Percentiles rank a stretch among this genome's conserved stretches.
Conservation (phyloP, 768 basidiomycete species). For the Calvatia gigantea region DNA sequence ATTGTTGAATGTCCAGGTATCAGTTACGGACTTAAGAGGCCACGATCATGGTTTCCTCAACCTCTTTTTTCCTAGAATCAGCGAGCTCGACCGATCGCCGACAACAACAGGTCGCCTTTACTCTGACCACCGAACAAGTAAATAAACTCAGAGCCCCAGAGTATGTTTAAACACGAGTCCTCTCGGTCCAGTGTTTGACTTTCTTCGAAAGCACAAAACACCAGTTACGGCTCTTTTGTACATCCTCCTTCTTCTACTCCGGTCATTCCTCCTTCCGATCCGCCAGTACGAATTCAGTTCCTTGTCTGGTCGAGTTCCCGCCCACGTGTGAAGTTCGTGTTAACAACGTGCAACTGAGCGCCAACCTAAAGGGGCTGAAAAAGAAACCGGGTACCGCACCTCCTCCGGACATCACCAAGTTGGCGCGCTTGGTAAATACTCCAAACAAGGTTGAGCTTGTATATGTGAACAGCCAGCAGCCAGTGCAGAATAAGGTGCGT, state of each 20-base stretch:
- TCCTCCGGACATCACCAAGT: constrained; percentile 66
- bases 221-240: constrained; percentile 87
- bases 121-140: constrained; percentile 62
- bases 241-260: constrained; percentile 73
- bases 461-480: constrained; percentile 86
- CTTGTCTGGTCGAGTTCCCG: constrained; percentile 87
- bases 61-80: constrained; percentile 50
- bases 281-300: constrained; percentile 31
- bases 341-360: constrained; percentile 63
- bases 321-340: constrained; percentile 89
- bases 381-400: constrained; percentile 94
- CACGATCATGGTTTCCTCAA: constrained; percentile 5
- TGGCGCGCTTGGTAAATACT: constrained; percentile 34
- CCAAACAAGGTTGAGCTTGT: constrained; percentile 81
- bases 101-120: constrained; percentile 56
- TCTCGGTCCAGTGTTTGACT: constrained; percentile 1
- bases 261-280: constrained; percentile 48
- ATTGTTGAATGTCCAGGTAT: constrained; percentile 79
- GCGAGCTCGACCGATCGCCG: constrained; percentile 75
- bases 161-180: constrained; percentile 34
- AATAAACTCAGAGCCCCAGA: constrained; percentile 52
- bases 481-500: constrained; percentile 66
- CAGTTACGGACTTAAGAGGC: constrained; percentile 15
- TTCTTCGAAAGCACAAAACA: constrained; percentile 51
- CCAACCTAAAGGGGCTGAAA: constrained; percentile 87